These are phyloP conservation scores for Ceratocystis huliohia DNA, from an alignment of 2,329 filamentous ascomycete species.

Conservation along the genomic window DNA sequence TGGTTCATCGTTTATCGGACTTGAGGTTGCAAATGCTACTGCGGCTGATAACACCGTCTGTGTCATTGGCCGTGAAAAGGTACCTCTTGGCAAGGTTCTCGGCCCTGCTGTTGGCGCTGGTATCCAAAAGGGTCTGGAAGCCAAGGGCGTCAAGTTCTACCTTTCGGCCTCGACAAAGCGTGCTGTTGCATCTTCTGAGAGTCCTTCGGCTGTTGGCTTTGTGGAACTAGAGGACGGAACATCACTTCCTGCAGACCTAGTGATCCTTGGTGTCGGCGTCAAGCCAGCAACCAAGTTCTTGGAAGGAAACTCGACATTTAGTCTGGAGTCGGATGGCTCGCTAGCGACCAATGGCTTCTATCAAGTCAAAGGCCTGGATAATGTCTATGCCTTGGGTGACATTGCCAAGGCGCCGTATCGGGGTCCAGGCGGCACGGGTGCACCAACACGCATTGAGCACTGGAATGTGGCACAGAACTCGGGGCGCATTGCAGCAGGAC, in stretches of 20 bases:
- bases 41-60: conserved; percentile 69
- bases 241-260: conserved; percentile 69
- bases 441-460: conserved; percentile 76
- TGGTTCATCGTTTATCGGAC: conserved; percentile 91
- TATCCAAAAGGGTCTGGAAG: conserved; percentile 67
- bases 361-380: conserved; percentile 58
- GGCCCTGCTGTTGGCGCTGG: conserved; percentile 69
- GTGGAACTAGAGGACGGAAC: conserved; percentile 80
- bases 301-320: conserved; percentile 53
- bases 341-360: conserved; percentile 70
- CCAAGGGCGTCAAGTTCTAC: conserved; percentile 79
- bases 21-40: conserved; percentile 86
- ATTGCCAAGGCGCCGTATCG: conserved; percentile 92
- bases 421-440: conserved; percentile 69
- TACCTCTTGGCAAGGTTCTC: conserved; percentile 75
- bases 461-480: conserved; percentile 97
- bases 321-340: conserved; percentile 74
- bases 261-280: conserved; percentile 85
- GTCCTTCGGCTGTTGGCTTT: conserved; percentile 61
- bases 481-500: conserved; percentile 63
- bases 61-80: conserved; percentile 76
- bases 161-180: conserved; percentile 63
- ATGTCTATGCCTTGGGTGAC: conserved; percentile 88
- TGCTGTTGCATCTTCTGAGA: conserved; percentile 55
- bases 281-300: conserved; percentile 75